phyloP scores from a whole-genome alignment of 2,329 filamentous ascomycete genomes.

The Colletotrichum sublineola region DNA sequence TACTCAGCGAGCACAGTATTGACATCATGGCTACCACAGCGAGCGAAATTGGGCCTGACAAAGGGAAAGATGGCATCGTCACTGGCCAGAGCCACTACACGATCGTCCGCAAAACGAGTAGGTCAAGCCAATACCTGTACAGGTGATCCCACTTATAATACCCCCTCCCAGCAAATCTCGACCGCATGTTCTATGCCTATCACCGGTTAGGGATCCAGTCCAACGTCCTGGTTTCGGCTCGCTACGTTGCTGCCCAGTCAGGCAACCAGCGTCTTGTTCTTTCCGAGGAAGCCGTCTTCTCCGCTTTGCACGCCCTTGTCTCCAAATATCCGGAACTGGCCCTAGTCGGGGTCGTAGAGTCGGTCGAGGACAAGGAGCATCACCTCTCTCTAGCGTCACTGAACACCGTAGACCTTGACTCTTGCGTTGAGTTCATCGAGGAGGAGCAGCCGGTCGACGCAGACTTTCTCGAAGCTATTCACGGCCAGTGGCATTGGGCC shows the following conservation, averaged over 20 bases:
- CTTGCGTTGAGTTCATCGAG: constrained; percentile 36
- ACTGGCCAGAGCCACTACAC: constrained; percentile 7
- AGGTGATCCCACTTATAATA: background rate
- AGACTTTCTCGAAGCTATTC: constrained; percentile 11
- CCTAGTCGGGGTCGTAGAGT: constrained; percentile 37
- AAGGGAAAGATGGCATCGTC: background rate
- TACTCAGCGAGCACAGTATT: background rate
- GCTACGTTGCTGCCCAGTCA: constrained; percentile 32
- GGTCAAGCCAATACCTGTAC: background rate
- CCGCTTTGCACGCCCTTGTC: constrained; percentile 42
- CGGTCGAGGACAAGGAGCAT: constrained; percentile 21
- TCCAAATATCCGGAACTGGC: constrained; percentile 42
- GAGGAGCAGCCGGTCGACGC: constrained; percentile 9
- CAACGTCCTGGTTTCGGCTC: constrained; percentile 45
- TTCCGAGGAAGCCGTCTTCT: constrained; percentile 35
- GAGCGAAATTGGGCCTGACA: background rate
- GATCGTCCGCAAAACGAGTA: constrained; percentile 27
- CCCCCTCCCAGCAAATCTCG: constrained; percentile 16
- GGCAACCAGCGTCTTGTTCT: constrained; percentile 12
- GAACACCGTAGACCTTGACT: constrained; percentile 24
- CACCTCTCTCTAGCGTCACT: constrained; percentile 26
- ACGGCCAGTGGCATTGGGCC: constrained; percentile 32
- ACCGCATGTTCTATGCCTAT: constrained; percentile 44
- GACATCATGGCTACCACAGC: background rate
- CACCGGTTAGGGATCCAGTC: constrained; percentile 45